Evolutionary conservation across 2,329 filamentous ascomycete species (phyloP), one percentile per base, ranked within the genome.

Genomic region (Talaromyces sp.): DNA sequence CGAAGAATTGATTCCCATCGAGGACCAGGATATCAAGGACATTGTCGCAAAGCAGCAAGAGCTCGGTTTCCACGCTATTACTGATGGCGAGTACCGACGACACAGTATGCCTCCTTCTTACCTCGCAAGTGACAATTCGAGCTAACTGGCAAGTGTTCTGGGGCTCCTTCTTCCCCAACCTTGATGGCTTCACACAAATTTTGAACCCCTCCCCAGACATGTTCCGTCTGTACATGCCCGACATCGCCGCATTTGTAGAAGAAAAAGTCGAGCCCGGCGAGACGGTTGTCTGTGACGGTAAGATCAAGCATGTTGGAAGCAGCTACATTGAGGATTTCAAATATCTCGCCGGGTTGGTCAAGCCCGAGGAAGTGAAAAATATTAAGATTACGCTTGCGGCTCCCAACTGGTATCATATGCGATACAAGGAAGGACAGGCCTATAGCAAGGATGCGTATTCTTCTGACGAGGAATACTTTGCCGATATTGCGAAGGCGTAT

Each of bases 361-460:
- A 88, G 0, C 80, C 86, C 27, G 85, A 87, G 35, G 80, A 86
- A 63, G 85, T 88, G 71, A 85, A 86, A 68, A 86, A 89, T 68
- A 85, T 88, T 75, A 90, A 91, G 79, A 84, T 90, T 69, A 90
- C 88, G 19, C 79, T 90, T 70, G 85, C 87, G 19, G 86, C 87
- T 4, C 87, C 87, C 1, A 86, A 86, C 74, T 90, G 88, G 84
- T 90, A 90, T 73, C 89, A 92, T 75, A 81, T 89, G 72, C 83
- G 87, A 43, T 84, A 86, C 69, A 83, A 80, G 69, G 80, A 83
- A 65, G 83, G 85, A 78, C 68, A 78, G 41, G 85, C 86, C 27
- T 88, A 86, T 74, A 82, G 83, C 41, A 81, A 81, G 68, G 82
- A 84, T 27, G 84, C 84, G 31, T 88, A 88, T 66, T 72, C 75